Base-by-base conservation (phyloP, 129 eudicot species). In the Logfia minima region DNA sequence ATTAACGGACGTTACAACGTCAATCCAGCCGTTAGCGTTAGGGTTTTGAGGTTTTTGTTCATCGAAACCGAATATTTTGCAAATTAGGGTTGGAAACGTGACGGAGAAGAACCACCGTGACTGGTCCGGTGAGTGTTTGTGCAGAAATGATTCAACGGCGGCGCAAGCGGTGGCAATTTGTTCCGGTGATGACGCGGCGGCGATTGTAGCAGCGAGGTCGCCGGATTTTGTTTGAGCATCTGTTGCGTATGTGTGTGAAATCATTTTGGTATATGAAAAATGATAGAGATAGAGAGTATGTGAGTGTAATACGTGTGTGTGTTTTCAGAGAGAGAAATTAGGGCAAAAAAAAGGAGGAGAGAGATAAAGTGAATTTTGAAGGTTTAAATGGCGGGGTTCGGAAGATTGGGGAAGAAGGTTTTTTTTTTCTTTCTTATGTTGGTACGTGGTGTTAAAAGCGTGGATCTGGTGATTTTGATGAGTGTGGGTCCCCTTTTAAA, bases 51-150 rank as follows among this genome's bases (percentile, higher is more conserved):
- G 83, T 67, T 53, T 80, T 41, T 80, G 79, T 65, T 85, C 94
- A 56, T 88, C 91, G 83, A 88, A 88, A 76, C 96, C 96, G 78
- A 93, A 90, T 17, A 90, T 3, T 71, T 86, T 87, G 77, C 91
- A 93, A 64, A 93, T 90, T 78, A 93, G 89, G 84, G 92, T 81
- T 63, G 96, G 96, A 69, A 92, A 92, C 68, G 98, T 75, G 85
- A 88, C 32, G 87, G 98, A 90, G 89, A 90, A 92, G 88, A 92
- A 92, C 87, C 87, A 91, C 18, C 96, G 86, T 41, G 86, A 68
- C 76, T 90, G 98, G 84, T 92, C 98, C 0, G 96, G 88, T 0
- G 94, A 75, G 86, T 86, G 92, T 66, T 70, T 82, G 17, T 70
- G 84, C 51, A 92, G 89, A 58, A 86, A 91, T 1, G 87, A 64